A percentile compares a stretch with the other conserved stretches of the same genome.
These are phyloP conservation scores for Heracleum sosnowskyi DNA, from an alignment of 129 eudicot species.

Conservation along the genomic window DNA sequence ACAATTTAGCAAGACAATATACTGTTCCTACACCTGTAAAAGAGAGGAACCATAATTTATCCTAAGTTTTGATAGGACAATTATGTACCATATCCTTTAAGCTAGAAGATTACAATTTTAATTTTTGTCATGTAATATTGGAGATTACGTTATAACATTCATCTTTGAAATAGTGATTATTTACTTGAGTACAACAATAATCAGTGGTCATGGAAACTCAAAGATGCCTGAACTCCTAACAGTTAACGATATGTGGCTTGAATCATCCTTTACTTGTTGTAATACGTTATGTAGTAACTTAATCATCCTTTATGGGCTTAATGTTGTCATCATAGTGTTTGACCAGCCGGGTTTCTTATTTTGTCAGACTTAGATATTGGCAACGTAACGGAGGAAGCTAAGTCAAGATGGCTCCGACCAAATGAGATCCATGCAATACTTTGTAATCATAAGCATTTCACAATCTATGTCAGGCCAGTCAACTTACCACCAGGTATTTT, in stretches of 20 bases:
- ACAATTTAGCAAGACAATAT: not conserved
- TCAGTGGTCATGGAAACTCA: not conserved
- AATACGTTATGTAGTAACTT: not conserved
- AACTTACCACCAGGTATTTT: constrained; percentile 72
- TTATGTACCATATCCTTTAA: not conserved
- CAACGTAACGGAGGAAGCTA: constrained; percentile 76
- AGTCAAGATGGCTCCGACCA: constrained; percentile 85
- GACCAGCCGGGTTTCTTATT: constrained; percentile 1
- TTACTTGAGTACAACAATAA: not conserved
- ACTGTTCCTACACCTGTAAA: not conserved
- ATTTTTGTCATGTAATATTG: not conserved
- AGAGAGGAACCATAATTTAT: not conserved
- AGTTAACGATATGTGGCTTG: not conserved
- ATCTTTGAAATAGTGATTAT: not conserved
- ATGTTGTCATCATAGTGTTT: not conserved
- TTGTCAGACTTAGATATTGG: constrained; percentile 70
- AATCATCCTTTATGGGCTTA: no score
- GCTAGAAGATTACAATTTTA: not conserved
- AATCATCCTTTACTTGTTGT: not conserved
- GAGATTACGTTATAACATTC: not conserved
- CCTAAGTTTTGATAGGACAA: not conserved
- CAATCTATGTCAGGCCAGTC: constrained; percentile 68
- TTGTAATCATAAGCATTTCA: constrained; percentile 62
- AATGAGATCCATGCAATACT: constrained; percentile 96
- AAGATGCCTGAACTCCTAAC: not conserved